A percentile compares a stretch with the other conserved stretches of the same genome.
Evolutionary conservation across 768 basidiomycete genomes (phyloP).

Genomic region (Lactifluus subvellereus): DNA sequence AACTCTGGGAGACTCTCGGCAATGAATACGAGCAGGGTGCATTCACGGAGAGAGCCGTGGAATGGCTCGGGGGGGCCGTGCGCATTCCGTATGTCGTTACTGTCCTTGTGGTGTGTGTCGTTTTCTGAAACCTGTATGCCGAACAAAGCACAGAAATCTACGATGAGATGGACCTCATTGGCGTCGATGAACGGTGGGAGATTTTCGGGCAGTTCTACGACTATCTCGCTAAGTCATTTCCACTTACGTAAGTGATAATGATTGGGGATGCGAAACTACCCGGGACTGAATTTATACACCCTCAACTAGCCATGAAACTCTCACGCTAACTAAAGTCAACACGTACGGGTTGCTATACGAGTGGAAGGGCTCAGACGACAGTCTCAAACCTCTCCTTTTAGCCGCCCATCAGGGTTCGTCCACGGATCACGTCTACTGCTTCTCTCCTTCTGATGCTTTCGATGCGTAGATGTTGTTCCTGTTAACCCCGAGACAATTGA

Average conservation of each 20-base stretch:
- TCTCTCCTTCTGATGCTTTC: not conserved
- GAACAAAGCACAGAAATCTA: slow-evolving; percentile 45
- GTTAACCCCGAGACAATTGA: slow-evolving; percentile 50
- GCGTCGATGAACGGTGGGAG: slow-evolving; percentile 43
- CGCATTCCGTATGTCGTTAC: slow-evolving; percentile 33
- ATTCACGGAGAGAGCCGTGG: slow-evolving; percentile 34
- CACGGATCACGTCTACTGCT: slow-evolving; percentile 23
- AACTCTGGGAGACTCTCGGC: slow-evolving; percentile 32
- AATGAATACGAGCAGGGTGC: slow-evolving; percentile 29
- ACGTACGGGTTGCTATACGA: slow-evolving; percentile 57
- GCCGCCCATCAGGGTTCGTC: slow-evolving; percentile 46
- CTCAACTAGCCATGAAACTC: slow-evolving; percentile 39
- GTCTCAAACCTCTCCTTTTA: slow-evolving; percentile 50
- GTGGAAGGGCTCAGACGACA: slow-evolving; percentile 48
- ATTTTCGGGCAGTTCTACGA: slow-evolving; percentile 36
- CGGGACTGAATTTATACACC: too few species aligned
- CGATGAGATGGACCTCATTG: slow-evolving; percentile 44
- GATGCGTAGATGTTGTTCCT: slow-evolving; percentile 55
- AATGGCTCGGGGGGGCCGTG: slow-evolving; percentile 38
- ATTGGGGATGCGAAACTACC: too few species aligned
- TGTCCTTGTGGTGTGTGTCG: not conserved
- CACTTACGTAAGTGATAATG: slow-evolving; percentile 44
- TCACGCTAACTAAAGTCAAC: slow-evolving; percentile 43
- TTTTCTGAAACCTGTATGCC: not conserved
- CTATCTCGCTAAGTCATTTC: slow-evolving; percentile 48